Percentiles rank a stretch among this genome's conserved stretches.
Evolutionary conservation across 768 basidiomycete genomes (phyloP).

Genomic region (Psilocybe cyanescens): DNA sequence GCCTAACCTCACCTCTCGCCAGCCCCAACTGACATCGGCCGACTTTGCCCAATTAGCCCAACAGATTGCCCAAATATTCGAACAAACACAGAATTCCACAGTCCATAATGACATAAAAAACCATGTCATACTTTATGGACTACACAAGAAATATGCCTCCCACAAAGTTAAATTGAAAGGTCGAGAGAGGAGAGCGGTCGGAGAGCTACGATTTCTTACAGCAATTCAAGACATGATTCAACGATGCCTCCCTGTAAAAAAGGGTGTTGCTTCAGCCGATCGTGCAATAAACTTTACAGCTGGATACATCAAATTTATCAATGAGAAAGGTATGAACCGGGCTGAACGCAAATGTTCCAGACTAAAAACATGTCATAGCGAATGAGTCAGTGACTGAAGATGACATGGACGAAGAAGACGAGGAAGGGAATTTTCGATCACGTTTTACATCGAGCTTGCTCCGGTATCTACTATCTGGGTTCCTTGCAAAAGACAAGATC

Average conservation of each 20-base stretch:
- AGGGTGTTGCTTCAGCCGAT: slow-evolving; percentile 78
- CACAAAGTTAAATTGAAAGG: slow-evolving; percentile 53
- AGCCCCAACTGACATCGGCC: neutral
- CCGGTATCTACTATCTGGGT: slow-evolving; percentile 73
- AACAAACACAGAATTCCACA: slow-evolving; percentile 70
- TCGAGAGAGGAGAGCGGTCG: slow-evolving; percentile 58
- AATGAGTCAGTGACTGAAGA: slow-evolving; percentile 35
- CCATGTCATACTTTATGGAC: slow-evolving; percentile 77
- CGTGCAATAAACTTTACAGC: slow-evolving; percentile 82
- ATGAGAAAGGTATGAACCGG: slow-evolving; percentile 66
- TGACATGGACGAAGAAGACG: slow-evolving; percentile 55
- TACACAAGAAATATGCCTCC: slow-evolving; percentile 68
- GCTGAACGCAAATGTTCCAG: no score
- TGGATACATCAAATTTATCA: slow-evolving; percentile 74
- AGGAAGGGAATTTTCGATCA: slow-evolving; percentile 42
- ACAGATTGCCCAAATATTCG: slow-evolving; percentile 62
- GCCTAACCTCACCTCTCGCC: neutral
- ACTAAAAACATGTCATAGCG: no score
- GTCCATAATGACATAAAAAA: slow-evolving; percentile 90
- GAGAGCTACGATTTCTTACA: slow-evolving; percentile 79
- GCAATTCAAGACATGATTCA: slow-evolving; percentile 62
- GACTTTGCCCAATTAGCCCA: neutral
- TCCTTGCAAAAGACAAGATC: slow-evolving; percentile 84
- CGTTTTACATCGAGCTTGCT: slow-evolving; percentile 72
- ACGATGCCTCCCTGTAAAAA: slow-evolving; percentile 73